These are phyloP conservation scores for Macrophomina phaseolina DNA, from an alignment of 2,329 filamentous ascomycete genomes.

Conservation along the genomic window DNA sequence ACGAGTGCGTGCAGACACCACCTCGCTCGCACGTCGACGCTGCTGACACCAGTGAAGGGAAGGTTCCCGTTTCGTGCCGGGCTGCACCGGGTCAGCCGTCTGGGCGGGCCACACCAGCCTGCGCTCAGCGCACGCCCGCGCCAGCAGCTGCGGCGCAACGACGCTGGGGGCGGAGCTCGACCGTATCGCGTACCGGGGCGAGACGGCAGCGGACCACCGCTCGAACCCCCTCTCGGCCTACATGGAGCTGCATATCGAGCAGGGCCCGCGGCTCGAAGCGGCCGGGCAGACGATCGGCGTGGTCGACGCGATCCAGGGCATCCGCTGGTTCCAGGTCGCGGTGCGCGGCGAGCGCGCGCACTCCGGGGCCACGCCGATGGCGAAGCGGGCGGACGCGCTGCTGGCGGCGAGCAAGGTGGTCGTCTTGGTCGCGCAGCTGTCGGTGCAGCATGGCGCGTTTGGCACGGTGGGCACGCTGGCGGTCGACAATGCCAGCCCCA, in stretches of 20 bases:
- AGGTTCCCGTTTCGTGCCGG: too few relatives aligned
- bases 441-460: slow-evolving; percentile 33
- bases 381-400: slow-evolving; percentile 29
- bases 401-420: slow-evolving; percentile 38
- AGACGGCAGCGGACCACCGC: slow-evolving; percentile 60
- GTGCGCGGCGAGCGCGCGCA: slow-evolving; percentile 59
- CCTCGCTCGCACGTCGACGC: too few relatives aligned
- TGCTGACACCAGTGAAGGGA: too few relatives aligned
- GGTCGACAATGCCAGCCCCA: slow-evolving; percentile 38
- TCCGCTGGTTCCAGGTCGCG: slow-evolving; percentile 73
- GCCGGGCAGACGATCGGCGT: slow-evolving; percentile 69
- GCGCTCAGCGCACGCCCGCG: slow-evolving; percentile 44
- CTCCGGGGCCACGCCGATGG: slow-evolving; percentile 13
- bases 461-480: slow-evolving; percentile 38
- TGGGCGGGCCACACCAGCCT: too few relatives aligned
- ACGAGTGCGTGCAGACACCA: slow-evolving; percentile 75
- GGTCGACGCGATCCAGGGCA: slow-evolving; percentile 75
- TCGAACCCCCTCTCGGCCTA: slow-evolving; percentile 73
- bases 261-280: slow-evolving; percentile 75
- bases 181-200: slow-evolving; percentile 73
- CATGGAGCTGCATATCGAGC: slow-evolving; percentile 86
- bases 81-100: too few relatives aligned
- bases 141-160: slow-evolving; percentile 60
- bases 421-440: slow-evolving; percentile 36
- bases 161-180: slow-evolving; percentile 71